A percentile compares a stretch with the other conserved stretches of the same genome.
Evolutionary conservation across 495 filamentous ascomycete species (phyloP).

Genomic region (Penicillium salamii): DNA sequence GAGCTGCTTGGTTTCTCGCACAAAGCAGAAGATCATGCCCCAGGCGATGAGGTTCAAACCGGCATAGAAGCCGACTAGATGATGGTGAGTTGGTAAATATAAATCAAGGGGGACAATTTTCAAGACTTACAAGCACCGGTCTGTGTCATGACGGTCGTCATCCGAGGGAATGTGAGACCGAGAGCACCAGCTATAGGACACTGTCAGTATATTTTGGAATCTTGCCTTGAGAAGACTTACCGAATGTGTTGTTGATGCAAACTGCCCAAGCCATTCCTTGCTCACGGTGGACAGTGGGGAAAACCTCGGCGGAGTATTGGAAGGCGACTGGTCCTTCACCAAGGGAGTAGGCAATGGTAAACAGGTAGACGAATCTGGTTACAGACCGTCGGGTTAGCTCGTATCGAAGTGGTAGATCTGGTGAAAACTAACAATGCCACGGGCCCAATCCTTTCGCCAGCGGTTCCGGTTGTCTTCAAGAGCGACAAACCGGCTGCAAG

Average conservation of each 20-base stretch:
- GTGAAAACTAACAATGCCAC: constrained; percentile 27
- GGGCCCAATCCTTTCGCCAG: constrained; percentile 19
- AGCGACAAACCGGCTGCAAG: constrained; percentile 65
- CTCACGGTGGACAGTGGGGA: constrained; percentile 47
- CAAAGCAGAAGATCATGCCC: constrained; percentile 48
- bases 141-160: constrained; percentile 44
- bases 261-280: constrained; percentile 45
- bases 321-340: constrained; percentile 52
- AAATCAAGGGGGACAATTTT: no score
- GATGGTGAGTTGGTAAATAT: not conserved
- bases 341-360: constrained; percentile 43
- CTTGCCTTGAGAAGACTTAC: constrained; percentile 11
- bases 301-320: constrained; percentile 52
- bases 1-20: constrained; percentile 49
- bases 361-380: constrained; percentile 39
- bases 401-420: not conserved
- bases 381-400: not conserved
- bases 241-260: constrained; percentile 47
- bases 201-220: not conserved
- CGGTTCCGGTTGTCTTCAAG: constrained; percentile 27
- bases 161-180: constrained; percentile 49
- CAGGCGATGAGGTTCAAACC: constrained; percentile 50
- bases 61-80: constrained; percentile 47
- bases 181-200: constrained; percentile 34
- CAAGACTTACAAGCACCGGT: constrained; percentile 49